These are phyloP conservation scores for Alternaria sp. DNA, from an alignment of 2,329 filamentous ascomycete genomes.

Conservation along the genomic window DNA sequence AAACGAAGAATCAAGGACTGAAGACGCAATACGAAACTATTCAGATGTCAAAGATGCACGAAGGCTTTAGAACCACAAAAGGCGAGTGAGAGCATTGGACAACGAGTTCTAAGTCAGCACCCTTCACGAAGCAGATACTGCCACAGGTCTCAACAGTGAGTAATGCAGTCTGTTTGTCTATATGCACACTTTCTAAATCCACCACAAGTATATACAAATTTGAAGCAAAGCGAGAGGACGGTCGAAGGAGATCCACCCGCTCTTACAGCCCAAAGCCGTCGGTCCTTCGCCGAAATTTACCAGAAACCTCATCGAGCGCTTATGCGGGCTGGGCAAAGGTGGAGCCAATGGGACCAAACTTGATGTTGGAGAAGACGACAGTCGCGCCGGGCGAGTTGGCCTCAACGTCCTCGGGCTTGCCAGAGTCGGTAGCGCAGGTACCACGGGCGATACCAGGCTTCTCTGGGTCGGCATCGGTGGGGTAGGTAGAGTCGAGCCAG, in stretches of 20 bases:
- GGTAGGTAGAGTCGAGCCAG: slow-evolving; percentile 76
- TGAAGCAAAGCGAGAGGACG: slow-evolving; percentile 18
- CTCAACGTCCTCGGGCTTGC: slow-evolving; percentile 50
- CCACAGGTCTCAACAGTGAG: background rate
- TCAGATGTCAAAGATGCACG: too few species aligned
- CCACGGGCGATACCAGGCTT: slow-evolving; percentile 50
- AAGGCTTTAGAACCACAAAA: too few species aligned
- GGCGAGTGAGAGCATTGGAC: too few species aligned
- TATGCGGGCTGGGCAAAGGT: slow-evolving; percentile 48
- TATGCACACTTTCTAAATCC: slow-evolving; percentile 13
- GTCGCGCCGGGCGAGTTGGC: slow-evolving; percentile 43
- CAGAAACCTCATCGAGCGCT: slow-evolving; percentile 7
- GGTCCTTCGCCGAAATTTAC: background rate
- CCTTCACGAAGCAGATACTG: too few species aligned
- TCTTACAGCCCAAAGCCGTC: slow-evolving; percentile 1
- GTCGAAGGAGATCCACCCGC: background rate
- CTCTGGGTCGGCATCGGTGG: slow-evolving; percentile 52
- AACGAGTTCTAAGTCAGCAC: too few species aligned
- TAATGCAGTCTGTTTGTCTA: slow-evolving; percentile 20
- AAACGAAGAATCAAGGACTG: background rate
- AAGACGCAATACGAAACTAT: background rate
- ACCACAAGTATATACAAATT: slow-evolving; percentile 23
- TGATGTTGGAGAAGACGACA: slow-evolving; percentile 53
- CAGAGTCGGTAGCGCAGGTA: slow-evolving; percentile 49
- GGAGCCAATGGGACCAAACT: slow-evolving; percentile 52